A percentile compares a stretch with the other conserved stretches of the same genome.
phyloP scores from a whole-genome alignment of 768 basidiomycete species.

The Phylloporus sp. region DNA sequence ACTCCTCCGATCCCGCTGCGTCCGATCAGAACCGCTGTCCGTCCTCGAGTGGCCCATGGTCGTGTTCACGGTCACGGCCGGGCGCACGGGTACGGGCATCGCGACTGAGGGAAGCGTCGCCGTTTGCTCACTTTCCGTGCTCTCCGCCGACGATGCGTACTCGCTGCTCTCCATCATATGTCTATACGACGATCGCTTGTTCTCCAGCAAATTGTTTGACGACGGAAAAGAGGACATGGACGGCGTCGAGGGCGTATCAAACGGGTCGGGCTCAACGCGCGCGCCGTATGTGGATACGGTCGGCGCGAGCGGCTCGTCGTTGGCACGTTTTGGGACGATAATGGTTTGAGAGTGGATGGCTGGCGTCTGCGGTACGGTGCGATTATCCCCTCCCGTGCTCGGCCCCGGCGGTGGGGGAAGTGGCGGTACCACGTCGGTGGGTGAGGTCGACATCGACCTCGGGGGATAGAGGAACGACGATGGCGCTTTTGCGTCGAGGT shows the following conservation, averaged over 20 bases:
- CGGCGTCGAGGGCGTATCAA: slow-evolving; percentile 27
- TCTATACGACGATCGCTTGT: not conserved
- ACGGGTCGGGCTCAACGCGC: slow-evolving; percentile 21
- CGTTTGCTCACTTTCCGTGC: slow-evolving; percentile 16
- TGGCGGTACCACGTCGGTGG: slow-evolving; percentile 4
- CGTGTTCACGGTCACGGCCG: not conserved
- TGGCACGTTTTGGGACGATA: slow-evolving; percentile 21
- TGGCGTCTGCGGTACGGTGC: slow-evolving; percentile 6
- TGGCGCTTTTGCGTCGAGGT: slow-evolving; percentile 11
- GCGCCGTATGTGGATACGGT: slow-evolving; percentile 12
- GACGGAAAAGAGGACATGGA: slow-evolving; percentile 26
- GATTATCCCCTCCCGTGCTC: slow-evolving; percentile 2
- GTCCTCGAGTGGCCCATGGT: not conserved
- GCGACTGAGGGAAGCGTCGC: slow-evolving; percentile 6
- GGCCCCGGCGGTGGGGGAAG: slow-evolving; percentile 14
- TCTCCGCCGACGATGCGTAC: slow-evolving; percentile 9
- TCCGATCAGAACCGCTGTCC: slow-evolving; percentile 9
- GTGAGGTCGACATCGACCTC: not conserved
- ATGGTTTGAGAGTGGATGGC: slow-evolving; percentile 17
- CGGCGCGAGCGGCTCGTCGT: slow-evolving; percentile 30
- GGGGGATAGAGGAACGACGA: slow-evolving; percentile 26
- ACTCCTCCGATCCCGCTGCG: slow-evolving; percentile 31
- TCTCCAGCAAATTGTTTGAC: slow-evolving; percentile 12
- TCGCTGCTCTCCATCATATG: not conserved
- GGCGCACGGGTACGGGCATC: not conserved